phyloP scores from a whole-genome alignment of 768 basidiomycete species.

The Tylopilus plumbeoviolaceoides region DNA sequence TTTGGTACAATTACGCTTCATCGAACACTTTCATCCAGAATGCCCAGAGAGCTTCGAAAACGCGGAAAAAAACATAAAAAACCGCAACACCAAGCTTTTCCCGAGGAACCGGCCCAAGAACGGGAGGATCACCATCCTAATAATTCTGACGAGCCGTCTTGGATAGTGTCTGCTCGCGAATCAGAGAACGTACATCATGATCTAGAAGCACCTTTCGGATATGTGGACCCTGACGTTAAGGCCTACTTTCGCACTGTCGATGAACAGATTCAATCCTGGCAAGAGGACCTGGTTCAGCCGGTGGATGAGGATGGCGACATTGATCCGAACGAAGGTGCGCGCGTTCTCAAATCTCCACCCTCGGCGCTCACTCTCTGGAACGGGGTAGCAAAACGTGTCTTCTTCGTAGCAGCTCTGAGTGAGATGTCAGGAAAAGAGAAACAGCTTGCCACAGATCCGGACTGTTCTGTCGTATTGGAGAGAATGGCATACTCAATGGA shows the following conservation, averaged over 20 bases:
- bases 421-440: slow-evolving; percentile 89
- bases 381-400: slow-evolving; percentile 61
- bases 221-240: slow-evolving; percentile 84
- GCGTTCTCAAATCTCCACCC: background rate
- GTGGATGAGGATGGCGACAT: slow-evolving; percentile 43
- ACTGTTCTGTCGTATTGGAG: slow-evolving; percentile 88
- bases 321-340: slow-evolving; percentile 70
- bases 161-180: slow-evolving; percentile 53
- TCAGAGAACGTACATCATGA: slow-evolving; percentile 42
- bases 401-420: slow-evolving; percentile 76
- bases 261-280: slow-evolving; percentile 84
- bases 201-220: slow-evolving; percentile 84
- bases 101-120: background rate
- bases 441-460: slow-evolving; percentile 87
- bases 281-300: slow-evolving; percentile 41
- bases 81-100: slow-evolving; percentile 22
- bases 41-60: slow-evolving; percentile 76
- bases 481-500: slow-evolving; percentile 92
- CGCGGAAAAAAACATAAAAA: slow-evolving; percentile 75
- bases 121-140: slow-evolving; percentile 2
- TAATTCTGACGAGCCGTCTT: slow-evolving; percentile 52
- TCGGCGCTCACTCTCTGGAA: background rate
- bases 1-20: background rate
- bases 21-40: slow-evolving; percentile 20
- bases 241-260: slow-evolving; percentile 92